Base-by-base conservation (phyloP, 495 filamentous ascomycete genomes). In the Penicillium tannophilum region DNA sequence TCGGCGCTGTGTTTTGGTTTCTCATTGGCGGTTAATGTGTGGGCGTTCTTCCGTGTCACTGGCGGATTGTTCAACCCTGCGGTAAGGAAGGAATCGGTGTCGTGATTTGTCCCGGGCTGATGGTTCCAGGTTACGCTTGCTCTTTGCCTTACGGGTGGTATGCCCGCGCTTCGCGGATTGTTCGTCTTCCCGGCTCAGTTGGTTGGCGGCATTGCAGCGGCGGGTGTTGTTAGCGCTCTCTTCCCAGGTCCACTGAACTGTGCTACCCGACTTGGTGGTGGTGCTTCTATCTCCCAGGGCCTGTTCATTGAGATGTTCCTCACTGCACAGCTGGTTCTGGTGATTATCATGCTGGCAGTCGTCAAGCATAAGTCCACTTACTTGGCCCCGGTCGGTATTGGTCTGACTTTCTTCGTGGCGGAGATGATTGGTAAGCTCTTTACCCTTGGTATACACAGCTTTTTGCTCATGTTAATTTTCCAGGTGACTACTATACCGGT, bases 21-120 rank as follows among this genome's bases (percentile, higher is more conserved):
- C 64, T 85, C 87, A 10, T 77, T 95, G 55, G 84, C 84, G 10
- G 88, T 90, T 66, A 94, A 93, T 64, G 89, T 89, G 2, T 96
- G 89, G 90, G 83, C 90, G 1, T 95, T 93, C 77, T 94, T 89
- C 72, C 84, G 90, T 10, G 83, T 94, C 33, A 87, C 82, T 3
- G 91, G 91, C 9, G 90, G 90, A 10, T 70, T 92, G 10, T 95
- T 94, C 71, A 94, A 95, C 63, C 92, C 92, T 0, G 88, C 86
- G 41, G 88, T 86, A 71, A 66, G 76, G 6, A 28, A 12, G 12
- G 6, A n/a, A 41, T 41, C 14, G 14, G 16, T n/a, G 20, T 41
- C 0, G 6, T 4, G 23, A 23, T 19, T 28, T 41, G 17, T 52
- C 19, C 19, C 24, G 36, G 23, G 53, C 53, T 61, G 14, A 54